phyloP scores from a whole-genome alignment of 352 stramenopile species.

The Phytopythium chamaehyphon region DNA sequence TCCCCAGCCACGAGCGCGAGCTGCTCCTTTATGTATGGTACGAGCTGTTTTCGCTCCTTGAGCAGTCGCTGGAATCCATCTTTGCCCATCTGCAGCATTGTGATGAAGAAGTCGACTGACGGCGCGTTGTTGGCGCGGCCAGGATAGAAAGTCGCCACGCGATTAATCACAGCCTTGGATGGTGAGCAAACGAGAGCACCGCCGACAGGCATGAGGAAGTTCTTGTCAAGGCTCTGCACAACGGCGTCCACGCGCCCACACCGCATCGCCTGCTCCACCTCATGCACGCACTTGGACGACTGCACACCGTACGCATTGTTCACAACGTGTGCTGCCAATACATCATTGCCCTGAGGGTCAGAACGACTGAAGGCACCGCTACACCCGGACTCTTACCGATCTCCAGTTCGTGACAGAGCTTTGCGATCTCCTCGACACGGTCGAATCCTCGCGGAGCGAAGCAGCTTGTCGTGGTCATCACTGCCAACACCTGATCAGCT shows the following conservation, averaged over 20 bases:
- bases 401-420: constrained; percentile 69
- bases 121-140: constrained; percentile 93
- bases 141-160: constrained; percentile 93
- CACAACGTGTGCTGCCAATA: constrained; percentile 89
- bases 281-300: constrained; percentile 90
- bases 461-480: constrained; percentile 98
- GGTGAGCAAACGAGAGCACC: constrained; percentile 83
- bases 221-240: constrained; percentile 99
- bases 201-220: constrained; percentile 97
- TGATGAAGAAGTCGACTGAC: constrained; percentile 98
- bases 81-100: constrained; percentile 94
- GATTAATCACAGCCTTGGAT: constrained; percentile 68
- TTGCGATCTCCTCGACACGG: constrained; percentile 90
- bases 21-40: constrained; percentile 66
- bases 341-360: background rate
- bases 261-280: constrained; percentile 88
- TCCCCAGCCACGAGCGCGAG: constrained; percentile 73
- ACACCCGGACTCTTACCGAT: constrained; percentile 58
- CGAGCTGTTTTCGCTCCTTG: constrained; percentile 74
- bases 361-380: no score
- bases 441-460: constrained; percentile 97
- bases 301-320: constrained; percentile 99
- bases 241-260: constrained; percentile 94
- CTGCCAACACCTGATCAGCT: constrained; percentile 79
- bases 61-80: constrained; percentile 89